Base-by-base conservation (phyloP, 164 flowering plant species). In the Magnolia kwangsiensis region DNA sequence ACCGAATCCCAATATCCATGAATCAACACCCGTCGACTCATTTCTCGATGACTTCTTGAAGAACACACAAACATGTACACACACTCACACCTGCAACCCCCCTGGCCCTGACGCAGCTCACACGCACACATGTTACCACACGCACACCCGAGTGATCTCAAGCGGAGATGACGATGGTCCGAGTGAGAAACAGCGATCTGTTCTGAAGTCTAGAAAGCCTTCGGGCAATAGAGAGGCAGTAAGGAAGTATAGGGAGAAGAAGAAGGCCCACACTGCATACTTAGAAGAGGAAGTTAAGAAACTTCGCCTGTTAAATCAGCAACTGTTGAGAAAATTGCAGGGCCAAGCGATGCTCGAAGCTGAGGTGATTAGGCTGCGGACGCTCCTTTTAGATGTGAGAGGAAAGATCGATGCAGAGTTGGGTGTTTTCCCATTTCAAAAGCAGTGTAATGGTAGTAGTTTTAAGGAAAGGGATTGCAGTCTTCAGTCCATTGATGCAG, bases 1-100 rank as follows among this genome's bases (percentile, higher is more conserved):
- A 10, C 24, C 31, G 9, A 67, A 23, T 73, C 31, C 67, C 7
- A 21, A 29, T 59, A 7, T 37, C 18, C 67, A 9, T 27, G 71
- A 75, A 67, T 51, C 71, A 21, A 8, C 61, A 21, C 45, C 77
- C 1, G 63, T 67, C 16, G 71, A 65, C 13, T 8, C 58, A 51
- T 86, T 20, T 87, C 86, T 80, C 87, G 58, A 14, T 89, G 91
- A 76, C 86, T 85, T 67, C 90, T 89, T 79, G 81, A 85, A 81
- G 81, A 80, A 81, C 72, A 83, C 85, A 2, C 74, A 78, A 23
- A 79, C 90, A 21, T 96, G 97, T 71, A 90, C 93, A 21, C 99
- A 96, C 78, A 89, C 92, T 31, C 94, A 90, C 82, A 87, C 91
- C 45, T 90, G 94, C 86, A 89, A 89, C 73, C 91, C 93, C 1